Conservation (phyloP, 441 rosid genomes). For the Sinapis alba region DNA sequence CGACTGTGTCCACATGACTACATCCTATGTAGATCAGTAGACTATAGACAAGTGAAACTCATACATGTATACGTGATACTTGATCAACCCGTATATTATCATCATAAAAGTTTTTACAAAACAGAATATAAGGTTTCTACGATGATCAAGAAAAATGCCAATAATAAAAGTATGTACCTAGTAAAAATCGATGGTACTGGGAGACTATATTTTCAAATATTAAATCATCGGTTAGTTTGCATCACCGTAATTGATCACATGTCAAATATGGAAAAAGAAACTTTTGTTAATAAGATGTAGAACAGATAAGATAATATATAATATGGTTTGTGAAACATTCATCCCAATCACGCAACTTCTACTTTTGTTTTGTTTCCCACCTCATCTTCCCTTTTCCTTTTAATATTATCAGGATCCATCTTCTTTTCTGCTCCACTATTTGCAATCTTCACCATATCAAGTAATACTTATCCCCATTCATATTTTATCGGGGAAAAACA, state of each 20-base stretch:
- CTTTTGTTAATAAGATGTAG: background rate
- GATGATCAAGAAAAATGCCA: background rate
- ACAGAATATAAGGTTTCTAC: background rate
- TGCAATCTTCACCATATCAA: background rate
- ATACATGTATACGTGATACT: background rate
- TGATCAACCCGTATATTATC: background rate
- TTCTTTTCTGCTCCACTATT: conserved; percentile 19
- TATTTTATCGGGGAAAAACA: background rate
- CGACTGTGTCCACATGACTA: background rate
- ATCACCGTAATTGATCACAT: conserved; percentile 2
- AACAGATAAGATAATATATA: background rate
- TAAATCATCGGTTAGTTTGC: background rate
- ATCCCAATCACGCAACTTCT: conserved; percentile 28
- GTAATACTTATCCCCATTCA: conserved; percentile 19
- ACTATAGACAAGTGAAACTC: background rate
- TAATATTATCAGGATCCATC: conserved; percentile 2
- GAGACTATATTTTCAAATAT: no score
- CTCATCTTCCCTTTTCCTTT: conserved; percentile 15
- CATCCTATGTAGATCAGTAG: background rate
- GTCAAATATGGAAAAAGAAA: conserved; percentile 1
- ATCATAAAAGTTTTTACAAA: background rate
- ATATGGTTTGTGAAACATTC: conserved; percentile 18
- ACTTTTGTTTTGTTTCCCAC: conserved; percentile 27
- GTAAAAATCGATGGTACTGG: no score
- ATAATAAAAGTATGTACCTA: background rate